These are phyloP conservation scores for Phialophora tarda DNA, from an alignment of 2,329 filamentous ascomycete genomes.

Conservation along the genomic window DNA sequence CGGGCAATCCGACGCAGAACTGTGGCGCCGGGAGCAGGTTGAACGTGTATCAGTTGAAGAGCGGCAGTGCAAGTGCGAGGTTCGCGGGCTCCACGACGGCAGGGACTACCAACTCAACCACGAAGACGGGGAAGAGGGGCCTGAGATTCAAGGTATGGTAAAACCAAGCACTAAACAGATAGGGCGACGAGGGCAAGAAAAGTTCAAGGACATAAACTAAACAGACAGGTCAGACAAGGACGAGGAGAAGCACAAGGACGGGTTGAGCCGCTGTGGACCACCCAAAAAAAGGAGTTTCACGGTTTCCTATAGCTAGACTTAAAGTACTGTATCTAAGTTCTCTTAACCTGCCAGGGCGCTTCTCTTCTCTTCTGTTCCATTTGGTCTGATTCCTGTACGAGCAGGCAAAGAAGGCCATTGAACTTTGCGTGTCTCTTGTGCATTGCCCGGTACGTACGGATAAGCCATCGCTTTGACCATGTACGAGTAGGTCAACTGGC, in stretches of 20 bases:
- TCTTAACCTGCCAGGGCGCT: neutral
- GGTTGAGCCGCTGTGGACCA: no score
- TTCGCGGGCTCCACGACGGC: conserved; percentile 6
- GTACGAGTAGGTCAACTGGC: no score
- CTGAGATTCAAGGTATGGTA: conserved; percentile 21
- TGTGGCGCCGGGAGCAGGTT: conserved; percentile 34
- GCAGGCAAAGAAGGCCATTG: neutral
- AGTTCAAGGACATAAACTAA: no score
- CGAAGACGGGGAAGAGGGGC: conserved; percentile 15
- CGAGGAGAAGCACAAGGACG: neutral
- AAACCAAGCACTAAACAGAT: neutral
- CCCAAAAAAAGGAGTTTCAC: neutral
- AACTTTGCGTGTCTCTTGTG: neutral
- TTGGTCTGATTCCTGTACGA: neutral
- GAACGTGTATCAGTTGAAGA: conserved; percentile 34
- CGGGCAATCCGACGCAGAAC: conserved; percentile 37
- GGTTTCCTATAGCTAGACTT: no score
- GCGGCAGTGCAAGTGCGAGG: conserved; percentile 11
- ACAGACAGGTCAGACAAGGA: no score
- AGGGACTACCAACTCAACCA: conserved; percentile 3
- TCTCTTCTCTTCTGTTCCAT: neutral
- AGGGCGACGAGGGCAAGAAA: no score
- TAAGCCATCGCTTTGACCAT: no score
- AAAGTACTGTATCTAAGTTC: neutral
- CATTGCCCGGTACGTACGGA: no score